phyloP scores from a whole-genome alignment of 2,329 filamentous ascomycete genomes.

The Aspergillus calidoustus region DNA sequence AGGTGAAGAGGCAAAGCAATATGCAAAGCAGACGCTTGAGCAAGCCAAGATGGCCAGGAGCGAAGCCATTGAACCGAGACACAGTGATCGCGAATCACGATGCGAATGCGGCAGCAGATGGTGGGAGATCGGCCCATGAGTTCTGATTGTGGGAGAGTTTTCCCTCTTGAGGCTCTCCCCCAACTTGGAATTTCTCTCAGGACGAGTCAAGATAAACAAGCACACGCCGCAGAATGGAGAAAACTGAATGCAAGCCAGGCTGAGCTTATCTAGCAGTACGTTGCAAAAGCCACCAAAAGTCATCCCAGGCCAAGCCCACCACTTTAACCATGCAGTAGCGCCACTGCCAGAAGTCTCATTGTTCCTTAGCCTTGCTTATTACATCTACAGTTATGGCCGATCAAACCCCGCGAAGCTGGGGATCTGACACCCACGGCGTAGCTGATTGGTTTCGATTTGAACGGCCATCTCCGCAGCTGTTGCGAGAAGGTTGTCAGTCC shows the following conservation, averaged over 20 bases:
- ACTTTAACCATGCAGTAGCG: conserved; percentile 13
- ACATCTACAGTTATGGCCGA: not conserved
- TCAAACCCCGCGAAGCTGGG: not conserved
- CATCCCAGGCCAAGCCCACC: not conserved
- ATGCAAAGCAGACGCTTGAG: not conserved
- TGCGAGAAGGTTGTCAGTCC: not conserved
- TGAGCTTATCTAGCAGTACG: not conserved
- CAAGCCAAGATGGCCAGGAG: not conserved
- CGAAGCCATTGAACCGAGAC: not conserved
- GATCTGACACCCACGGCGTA: not conserved
- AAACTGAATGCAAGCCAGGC: not conserved
- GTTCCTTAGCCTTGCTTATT: not conserved
- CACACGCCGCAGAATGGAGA: not conserved
- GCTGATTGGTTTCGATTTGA: not conserved
- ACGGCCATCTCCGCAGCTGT: not conserved
- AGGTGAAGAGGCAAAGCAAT: not conserved
- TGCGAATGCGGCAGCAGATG: not conserved
- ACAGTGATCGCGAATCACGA: not conserved
- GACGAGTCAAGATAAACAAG: not conserved
- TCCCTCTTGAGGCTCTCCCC: not conserved
- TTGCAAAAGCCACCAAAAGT: not conserved
- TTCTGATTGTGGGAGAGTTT: not conserved
- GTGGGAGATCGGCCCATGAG: not conserved
- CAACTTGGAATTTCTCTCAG: not conserved
- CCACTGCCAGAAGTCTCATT: not conserved